Evolutionary conservation across 2,329 filamentous ascomycete species (phyloP), one percentile per base, ranked within the genome.

Genomic region (Talaromyces piceae): DNA sequence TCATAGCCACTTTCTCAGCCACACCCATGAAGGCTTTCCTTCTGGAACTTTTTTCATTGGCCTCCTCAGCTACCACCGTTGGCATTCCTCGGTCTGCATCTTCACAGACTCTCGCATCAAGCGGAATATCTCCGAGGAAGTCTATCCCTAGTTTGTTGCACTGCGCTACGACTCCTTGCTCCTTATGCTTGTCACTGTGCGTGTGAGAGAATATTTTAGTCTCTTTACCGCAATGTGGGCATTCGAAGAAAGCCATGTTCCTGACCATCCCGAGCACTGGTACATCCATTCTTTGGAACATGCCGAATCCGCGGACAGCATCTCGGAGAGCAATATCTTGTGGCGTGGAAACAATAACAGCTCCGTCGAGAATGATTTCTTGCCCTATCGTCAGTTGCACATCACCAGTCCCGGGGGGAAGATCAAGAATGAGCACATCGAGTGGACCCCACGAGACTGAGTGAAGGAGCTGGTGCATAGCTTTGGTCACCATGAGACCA

Each of bases 361-460:
- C 73, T 77, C 90, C 91, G 59, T 94, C 88, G 2, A 98, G 74
- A n/a, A 87, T 76, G 9, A 98, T 78, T 71, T 96, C 91, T 67
- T 98, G 93, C 13, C 89, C 91, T 55, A 98, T 93, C n/a, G 89
- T 96, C 58, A 98, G 77, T 65, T 98, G 93, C 0, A 91, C 91
- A 63, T 98, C 93, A 22, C 93, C 93, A 0, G 93, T 98, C 2
- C 93, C 93, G 0, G 93, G 93, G 0, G 93, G 93, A 45, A 98
- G 72, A 66, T 98, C 93, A 2, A 98, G 75, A 3, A 98, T 86
- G 1, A 98, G 76, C 2, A 97, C 73, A 65, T 98, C 93, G 2
- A 98, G 74, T 11, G 84, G 84, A 12, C 86, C 88, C 93, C 93
- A 98, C 49, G 93, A 87, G 0, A 98, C 93, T 59, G 95, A 89